Percentiles rank a stretch among this genome's conserved stretches.
phyloP scores from a whole-genome alignment of 306 rosid species.

The Rubus parviflorus region DNA sequence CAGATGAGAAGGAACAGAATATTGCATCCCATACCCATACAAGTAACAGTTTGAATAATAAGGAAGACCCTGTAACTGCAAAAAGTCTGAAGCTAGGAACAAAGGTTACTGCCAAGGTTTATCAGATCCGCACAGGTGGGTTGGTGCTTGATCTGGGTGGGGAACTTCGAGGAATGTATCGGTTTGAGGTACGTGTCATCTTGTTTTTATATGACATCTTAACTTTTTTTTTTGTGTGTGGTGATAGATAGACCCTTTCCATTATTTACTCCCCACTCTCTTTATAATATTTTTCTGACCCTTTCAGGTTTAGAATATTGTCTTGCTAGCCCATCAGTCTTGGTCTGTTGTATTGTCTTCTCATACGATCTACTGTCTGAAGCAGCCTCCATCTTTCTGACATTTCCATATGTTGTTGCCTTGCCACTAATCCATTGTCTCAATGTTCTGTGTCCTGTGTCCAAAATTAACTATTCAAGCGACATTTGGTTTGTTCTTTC shows the following conservation, averaged over 20 bases:
- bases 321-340: conserved; percentile 4
- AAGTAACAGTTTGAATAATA: conserved; percentile 31
- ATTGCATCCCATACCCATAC: not conserved
- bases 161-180: conserved; percentile 82
- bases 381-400: not conserved
- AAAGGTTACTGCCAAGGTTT: conserved; percentile 61
- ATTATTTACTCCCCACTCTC: not conserved
- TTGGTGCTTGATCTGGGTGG: conserved; percentile 90
- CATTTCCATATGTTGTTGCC: not conserved
- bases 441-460: not conserved
- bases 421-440: not conserved
- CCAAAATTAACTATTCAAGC: not conserved
- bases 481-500: not conserved
- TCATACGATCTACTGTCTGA: not conserved
- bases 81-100: conserved; percentile 66
- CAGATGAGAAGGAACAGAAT: conserved; percentile 4
- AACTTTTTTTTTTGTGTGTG: not conserved
- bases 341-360: not conserved
- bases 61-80: conserved; percentile 29
- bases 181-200: conserved; percentile 61
- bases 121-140: conserved; percentile 77
- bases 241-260: not conserved
- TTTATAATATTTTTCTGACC: not conserved
- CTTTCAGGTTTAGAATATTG: not conserved
- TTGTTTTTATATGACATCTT: not conserved